These are phyloP conservation scores for Yamadazyma kanchanaburiensis DNA, from an alignment of 1,139 yeast genomes.

Conservation along the genomic window DNA sequence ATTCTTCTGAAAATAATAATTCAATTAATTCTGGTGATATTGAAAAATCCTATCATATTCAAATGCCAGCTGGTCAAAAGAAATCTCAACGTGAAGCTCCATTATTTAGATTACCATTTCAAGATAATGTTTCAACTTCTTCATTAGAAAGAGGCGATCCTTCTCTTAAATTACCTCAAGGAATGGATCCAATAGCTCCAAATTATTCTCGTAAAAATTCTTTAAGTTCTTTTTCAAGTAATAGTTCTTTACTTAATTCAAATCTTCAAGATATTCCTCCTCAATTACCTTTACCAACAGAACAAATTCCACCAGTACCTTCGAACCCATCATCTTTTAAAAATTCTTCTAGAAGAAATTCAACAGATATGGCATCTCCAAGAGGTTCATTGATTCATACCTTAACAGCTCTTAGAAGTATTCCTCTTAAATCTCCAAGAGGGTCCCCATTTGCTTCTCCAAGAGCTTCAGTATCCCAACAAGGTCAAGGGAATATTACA, in stretches of 20 bases:
- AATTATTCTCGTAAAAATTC: constrained; percentile 23
- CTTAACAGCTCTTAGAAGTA: constrained; percentile 39
- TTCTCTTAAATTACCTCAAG: constrained; percentile 11
- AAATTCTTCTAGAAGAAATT: constrained; percentile 32
- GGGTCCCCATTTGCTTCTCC: constrained; percentile 49
- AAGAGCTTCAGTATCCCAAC: constrained; percentile 40
- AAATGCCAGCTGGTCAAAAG: constrained; percentile 22
- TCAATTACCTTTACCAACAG: constrained; percentile 51
- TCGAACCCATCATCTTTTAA: constrained; percentile 32
- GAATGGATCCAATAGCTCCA: constrained; percentile 17
- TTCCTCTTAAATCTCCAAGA: constrained; percentile 37
- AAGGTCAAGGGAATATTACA: constrained; percentile 7
- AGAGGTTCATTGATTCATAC: constrained; percentile 43
- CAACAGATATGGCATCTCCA: constrained; percentile 40
- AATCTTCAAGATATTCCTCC: constrained; percentile 51
- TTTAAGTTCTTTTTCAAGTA: constrained; percentile 24
- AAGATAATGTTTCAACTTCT: constrained; percentile 26
- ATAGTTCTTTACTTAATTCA: constrained; percentile 26
- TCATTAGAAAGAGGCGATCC: constrained; percentile 7
- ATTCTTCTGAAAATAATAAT: constrained; percentile 3
- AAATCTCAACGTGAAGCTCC: constrained; percentile 35
- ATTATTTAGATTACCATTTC: constrained; percentile 64
- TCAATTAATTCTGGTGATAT: background rate
- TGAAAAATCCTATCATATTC: constrained; percentile 15
- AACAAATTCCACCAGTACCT: constrained; percentile 47